Conservation (phyloP, 2,329 filamentous ascomycete genomes). For the Neobulgaria alba region DNA sequence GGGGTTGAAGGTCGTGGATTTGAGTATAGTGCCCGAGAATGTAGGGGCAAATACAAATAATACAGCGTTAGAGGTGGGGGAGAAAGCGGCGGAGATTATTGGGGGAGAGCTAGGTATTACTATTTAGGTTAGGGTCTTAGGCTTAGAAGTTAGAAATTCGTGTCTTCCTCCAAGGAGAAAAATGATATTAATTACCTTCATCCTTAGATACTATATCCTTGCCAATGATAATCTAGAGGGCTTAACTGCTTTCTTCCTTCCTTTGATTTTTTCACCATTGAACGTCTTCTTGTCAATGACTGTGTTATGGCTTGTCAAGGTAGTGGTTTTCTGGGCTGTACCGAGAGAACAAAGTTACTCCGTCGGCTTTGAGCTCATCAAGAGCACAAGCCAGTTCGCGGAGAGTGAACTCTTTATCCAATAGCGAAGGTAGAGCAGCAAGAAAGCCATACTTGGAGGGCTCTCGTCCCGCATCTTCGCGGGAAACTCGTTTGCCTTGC, state of each 20-base stretch:
- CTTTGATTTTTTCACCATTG: no score
- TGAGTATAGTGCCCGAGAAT: conserved; percentile 29
- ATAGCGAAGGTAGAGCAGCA: conserved; percentile 31
- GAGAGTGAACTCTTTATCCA: conserved; percentile 26
- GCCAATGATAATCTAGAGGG: no score
- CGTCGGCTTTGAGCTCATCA: conserved; percentile 36
- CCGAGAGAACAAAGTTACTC: conserved; percentile 38
- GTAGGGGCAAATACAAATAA: conserved; percentile 40
- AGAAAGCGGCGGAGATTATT: conserved; percentile 35
- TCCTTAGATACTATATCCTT: no score
- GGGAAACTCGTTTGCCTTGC: conserved; percentile 29
- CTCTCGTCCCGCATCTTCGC: conserved; percentile 29
- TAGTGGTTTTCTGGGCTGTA: conserved; percentile 36
- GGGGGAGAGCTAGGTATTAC: conserved; percentile 31
- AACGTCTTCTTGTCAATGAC: no score
- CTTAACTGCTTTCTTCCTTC: no score
- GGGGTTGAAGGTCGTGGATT: conserved; percentile 35
- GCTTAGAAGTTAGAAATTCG: not conserved
- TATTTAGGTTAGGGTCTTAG: conserved; percentile 10
- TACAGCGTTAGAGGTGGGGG: conserved; percentile 35
- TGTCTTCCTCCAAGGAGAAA: not conserved
- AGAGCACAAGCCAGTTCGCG: conserved; percentile 34
- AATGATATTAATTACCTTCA: no score
- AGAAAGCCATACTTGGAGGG: conserved; percentile 34
- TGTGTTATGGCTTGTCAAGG: conserved; percentile 36